Percentiles rank a stretch among this genome's conserved stretches.
Evolutionary conservation across 2,329 filamentous ascomycete genomes (phyloP).

Genomic region (Colletotrichum somersetense): DNA sequence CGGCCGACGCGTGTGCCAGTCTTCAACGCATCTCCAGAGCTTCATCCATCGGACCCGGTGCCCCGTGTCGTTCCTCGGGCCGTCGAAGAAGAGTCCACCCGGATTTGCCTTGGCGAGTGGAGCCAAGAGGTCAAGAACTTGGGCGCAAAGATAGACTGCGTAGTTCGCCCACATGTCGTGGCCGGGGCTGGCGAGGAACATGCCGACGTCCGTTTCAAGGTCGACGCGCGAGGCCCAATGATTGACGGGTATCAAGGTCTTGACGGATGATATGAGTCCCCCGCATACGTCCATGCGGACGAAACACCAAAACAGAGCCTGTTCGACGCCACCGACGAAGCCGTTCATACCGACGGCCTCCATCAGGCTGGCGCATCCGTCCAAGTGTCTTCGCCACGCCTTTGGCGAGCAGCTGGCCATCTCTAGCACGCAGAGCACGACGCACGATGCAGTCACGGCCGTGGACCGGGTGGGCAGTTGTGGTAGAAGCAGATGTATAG

Average conservation of each 20-base stretch:
- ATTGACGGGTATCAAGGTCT: slow-evolving; percentile 61
- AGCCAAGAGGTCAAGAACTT: slow-evolving; percentile 57
- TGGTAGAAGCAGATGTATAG: slow-evolving; percentile 58
- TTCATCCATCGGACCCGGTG: slow-evolving; percentile 56
- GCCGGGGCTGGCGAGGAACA: slow-evolving; percentile 53
- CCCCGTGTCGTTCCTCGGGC: slow-evolving; percentile 31
- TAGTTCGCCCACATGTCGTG: slow-evolving; percentile 70
- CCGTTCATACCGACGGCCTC: slow-evolving; percentile 65
- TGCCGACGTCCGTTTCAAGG: slow-evolving; percentile 48
- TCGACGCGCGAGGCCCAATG: slow-evolving; percentile 57
- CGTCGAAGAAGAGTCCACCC: slow-evolving; percentile 52
- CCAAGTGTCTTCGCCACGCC: slow-evolving; percentile 68
- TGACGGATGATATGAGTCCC: slow-evolving; percentile 66
- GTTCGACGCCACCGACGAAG: slow-evolving; percentile 63
- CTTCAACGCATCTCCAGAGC: slow-evolving; percentile 64
- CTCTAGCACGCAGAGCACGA: slow-evolving; percentile 56
- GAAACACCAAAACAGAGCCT: slow-evolving; percentile 71
- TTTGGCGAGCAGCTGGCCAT: slow-evolving; percentile 57
- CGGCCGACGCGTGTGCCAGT: slow-evolving; percentile 62
- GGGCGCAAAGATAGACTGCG: slow-evolving; percentile 67
- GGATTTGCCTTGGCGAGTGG: slow-evolving; percentile 56
- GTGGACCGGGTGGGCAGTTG: slow-evolving; percentile 51
- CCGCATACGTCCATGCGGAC: slow-evolving; percentile 70
- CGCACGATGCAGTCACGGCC: slow-evolving; percentile 53
- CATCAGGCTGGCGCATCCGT: slow-evolving; percentile 69